Conservation (phyloP, 2,329 filamentous ascomycete genomes). For the Colletotrichum lini region DNA sequence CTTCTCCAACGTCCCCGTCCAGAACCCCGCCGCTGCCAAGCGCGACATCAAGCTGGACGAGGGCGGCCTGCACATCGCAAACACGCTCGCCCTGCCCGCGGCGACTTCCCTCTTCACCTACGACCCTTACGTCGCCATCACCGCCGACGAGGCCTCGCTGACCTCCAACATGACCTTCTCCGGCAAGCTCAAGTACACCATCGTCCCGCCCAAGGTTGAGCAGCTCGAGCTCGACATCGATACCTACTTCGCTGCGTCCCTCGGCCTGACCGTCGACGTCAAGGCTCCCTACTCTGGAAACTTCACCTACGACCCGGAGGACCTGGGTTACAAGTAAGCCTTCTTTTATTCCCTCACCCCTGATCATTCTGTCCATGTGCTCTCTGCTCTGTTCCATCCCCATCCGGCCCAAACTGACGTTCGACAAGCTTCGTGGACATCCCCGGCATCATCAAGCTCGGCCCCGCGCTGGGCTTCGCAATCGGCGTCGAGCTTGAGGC, state of each 20-base stretch:
- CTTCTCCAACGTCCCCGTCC: conserved; percentile 44
- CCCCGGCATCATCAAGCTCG: conserved; percentile 38
- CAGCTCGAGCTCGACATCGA: conserved; percentile 45
- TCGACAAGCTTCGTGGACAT: conserved; percentile 40
- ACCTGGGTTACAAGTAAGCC: conserved; percentile 39
- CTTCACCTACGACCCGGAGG: conserved; percentile 40
- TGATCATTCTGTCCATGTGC: too few relatives aligned
- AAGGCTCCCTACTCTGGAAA: conserved; percentile 42
- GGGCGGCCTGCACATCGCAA: conserved; percentile 44
- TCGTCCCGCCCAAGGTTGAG: conserved; percentile 43
- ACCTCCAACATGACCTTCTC: conserved; percentile 45
- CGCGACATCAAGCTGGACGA: conserved; percentile 44
- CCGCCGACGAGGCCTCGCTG: conserved; percentile 45
- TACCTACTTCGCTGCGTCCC: conserved; percentile 42
- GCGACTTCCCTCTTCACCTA: conserved; percentile 42
- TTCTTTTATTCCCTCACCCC: too few relatives aligned
- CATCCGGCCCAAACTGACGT: not conserved
- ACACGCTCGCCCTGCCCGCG: conserved; percentile 43
- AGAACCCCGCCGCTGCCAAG: conserved; percentile 33
- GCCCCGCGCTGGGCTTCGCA: conserved; percentile 40
- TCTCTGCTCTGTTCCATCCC: too few relatives aligned
- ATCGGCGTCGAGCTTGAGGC: conserved; percentile 40
- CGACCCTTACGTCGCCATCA: conserved; percentile 42
- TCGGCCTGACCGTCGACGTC: conserved; percentile 43
- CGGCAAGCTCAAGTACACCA: conserved; percentile 44